These are phyloP conservation scores for Hericium alpestre DNA, from an alignment of 768 basidiomycete genomes.

Conservation along the genomic window DNA sequence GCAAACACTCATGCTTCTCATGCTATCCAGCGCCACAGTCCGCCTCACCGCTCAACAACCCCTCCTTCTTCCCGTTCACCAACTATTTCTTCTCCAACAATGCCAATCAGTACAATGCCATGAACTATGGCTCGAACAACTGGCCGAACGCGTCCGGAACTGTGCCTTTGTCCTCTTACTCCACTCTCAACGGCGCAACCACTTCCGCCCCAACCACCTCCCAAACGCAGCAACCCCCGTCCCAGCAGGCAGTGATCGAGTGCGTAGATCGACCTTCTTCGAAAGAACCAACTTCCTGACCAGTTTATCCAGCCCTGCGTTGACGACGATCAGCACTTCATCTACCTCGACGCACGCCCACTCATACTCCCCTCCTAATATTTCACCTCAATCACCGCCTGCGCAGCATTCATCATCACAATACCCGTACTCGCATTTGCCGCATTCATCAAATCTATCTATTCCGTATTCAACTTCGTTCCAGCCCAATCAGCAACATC, in stretches of 20 bases:
- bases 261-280: slow-evolving; percentile 1
- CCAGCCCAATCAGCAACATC: slow-evolving; percentile 6
- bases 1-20: slow-evolving; percentile 3
- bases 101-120: slow-evolving; percentile 39
- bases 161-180: slow-evolving; percentile 64
- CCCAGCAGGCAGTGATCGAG: slow-evolving; percentile 16
- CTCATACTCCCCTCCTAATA: slow-evolving; percentile 21
- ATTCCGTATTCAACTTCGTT: slow-evolving; percentile 12
- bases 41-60: slow-evolving; percentile 27
- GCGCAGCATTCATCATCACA: slow-evolving; percentile 29
- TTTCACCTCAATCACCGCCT: slow-evolving; percentile 31
- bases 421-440: slow-evolving; percentile 26
- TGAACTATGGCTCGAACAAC: slow-evolving; percentile 39
- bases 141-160: slow-evolving; percentile 32
- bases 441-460: slow-evolving; percentile 23
- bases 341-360: slow-evolving; percentile 2
- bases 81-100: slow-evolving; percentile 31
- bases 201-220: slow-evolving; percentile 29
- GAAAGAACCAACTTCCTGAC: slow-evolving; percentile 1
- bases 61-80: slow-evolving; percentile 24
- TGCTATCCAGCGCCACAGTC: slow-evolving; percentile 25
- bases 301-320: slow-evolving; percentile 19
- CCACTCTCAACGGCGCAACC: slow-evolving; percentile 71
- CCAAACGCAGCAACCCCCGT: slow-evolving; percentile 23
- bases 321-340: slow-evolving; percentile 15